A percentile compares a stretch with the other conserved stretches of the same genome.
Conservation (phyloP, 2,329 filamentous ascomycete genomes). For the Calonectria pseudoreteaudii region DNA sequence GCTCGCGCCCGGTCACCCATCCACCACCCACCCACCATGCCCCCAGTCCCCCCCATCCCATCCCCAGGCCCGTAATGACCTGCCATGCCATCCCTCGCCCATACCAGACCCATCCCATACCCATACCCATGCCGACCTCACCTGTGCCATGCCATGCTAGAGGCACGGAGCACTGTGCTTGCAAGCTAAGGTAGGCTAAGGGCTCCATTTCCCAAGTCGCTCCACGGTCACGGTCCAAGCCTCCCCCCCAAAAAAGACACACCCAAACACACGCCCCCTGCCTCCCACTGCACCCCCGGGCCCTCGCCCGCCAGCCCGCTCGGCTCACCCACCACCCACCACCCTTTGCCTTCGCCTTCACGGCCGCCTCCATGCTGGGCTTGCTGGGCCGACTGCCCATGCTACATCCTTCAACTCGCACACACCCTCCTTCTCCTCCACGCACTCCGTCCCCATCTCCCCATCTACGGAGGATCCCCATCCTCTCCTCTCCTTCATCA, state of each 20-base stretch:
- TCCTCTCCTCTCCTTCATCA: constrained; percentile 40
- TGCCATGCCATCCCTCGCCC: constrained; percentile 8
- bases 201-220: constrained; percentile 19
- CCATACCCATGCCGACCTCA: constrained; percentile 2
- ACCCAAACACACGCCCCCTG: constrained; percentile 10
- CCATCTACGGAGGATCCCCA: constrained; percentile 34
- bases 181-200: constrained; percentile 7
- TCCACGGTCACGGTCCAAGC: constrained; percentile 18
- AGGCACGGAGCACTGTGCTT: constrained; percentile 9
- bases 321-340: constrained; percentile 6
- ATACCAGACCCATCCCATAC: constrained; percentile 10
- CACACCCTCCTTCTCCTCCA: constrained; percentile 38
- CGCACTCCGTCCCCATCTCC: constrained; percentile 43
- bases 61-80: constrained; percentile 7
- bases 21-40: not conserved
- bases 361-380: constrained; percentile 13
- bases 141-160: constrained; percentile 18
- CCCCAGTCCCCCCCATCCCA: constrained; percentile 10
- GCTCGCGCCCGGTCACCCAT: not conserved
- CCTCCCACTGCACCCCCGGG: not conserved
- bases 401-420: constrained; percentile 34
- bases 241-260: not conserved
- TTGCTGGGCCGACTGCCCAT: constrained; percentile 7
- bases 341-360: constrained; percentile 6
- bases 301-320: not conserved